phyloP scores from a whole-genome alignment of 108 stramenopile species.

The Nitzschia sp. region DNA sequence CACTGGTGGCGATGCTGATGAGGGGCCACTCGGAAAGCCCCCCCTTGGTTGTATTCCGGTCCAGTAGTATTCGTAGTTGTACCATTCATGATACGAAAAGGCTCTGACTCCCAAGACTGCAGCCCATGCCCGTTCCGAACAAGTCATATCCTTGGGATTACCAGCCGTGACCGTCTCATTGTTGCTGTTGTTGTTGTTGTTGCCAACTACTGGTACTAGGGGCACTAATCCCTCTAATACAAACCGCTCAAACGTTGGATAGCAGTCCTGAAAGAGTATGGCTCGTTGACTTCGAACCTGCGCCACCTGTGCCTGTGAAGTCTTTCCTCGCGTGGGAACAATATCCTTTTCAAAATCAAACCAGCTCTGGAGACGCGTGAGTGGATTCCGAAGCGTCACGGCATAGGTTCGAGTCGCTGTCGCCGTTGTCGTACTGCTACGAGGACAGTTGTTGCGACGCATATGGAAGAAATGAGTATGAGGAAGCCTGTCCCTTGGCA shows the following conservation, averaged over 20 bases:
- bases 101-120: conserved; percentile 31
- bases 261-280: conserved; percentile 31
- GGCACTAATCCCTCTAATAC: conserved; percentile 20
- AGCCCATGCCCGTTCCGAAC: conserved; percentile 41
- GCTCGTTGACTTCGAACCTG: conserved; percentile 18
- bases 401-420: conserved; percentile 14
- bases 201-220: neutral
- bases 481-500: conserved; percentile 37
- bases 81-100: conserved; percentile 45
- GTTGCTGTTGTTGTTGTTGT: no score
- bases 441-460: conserved; percentile 28
- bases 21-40: neutral
- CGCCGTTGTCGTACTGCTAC: no score
- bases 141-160: conserved; percentile 27
- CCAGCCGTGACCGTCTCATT: neutral
- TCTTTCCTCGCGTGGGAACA: conserved; percentile 17
- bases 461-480: conserved; percentile 32
- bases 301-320: conserved; percentile 13
- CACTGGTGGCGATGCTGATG: neutral
- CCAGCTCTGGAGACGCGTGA: conserved; percentile 33
- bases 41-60: conserved; percentile 9
- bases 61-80: conserved; percentile 47
- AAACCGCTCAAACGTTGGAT: conserved; percentile 23
- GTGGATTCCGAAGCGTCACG: conserved; percentile 33
- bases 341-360: conserved; percentile 44